Evolutionary conservation across 2,329 filamentous ascomycete species (phyloP).

Genomic region (Xylogone sp.): DNA sequence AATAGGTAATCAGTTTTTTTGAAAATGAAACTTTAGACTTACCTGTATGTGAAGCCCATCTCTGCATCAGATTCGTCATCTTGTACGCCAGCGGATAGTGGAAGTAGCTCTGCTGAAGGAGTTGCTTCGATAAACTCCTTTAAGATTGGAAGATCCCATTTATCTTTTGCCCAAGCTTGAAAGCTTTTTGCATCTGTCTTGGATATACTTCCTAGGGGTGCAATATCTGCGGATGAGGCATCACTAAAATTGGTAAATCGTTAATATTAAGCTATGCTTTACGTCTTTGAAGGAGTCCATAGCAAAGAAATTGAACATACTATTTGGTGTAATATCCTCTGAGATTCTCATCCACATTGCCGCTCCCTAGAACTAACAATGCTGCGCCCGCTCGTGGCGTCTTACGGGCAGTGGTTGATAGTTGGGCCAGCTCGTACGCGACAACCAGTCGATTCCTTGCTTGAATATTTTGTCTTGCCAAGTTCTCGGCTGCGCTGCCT

Average conservation of each 20-base stretch:
- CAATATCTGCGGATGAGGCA: constrained; percentile 39
- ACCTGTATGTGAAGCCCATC: too few relatives aligned
- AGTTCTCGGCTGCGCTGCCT: constrained; percentile 42
- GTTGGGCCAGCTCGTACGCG: constrained; percentile 55
- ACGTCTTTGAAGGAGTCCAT: too few relatives aligned
- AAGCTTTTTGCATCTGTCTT: constrained; percentile 71
- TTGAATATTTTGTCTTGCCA: constrained; percentile 63
- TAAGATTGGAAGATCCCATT: constrained; percentile 62
- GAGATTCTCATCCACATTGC: constrained; percentile 59
- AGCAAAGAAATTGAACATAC: constrained; percentile 46
- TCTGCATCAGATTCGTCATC: constrained; percentile 40
- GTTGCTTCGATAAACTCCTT: constrained; percentile 54
- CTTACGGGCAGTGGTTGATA: constrained; percentile 58
- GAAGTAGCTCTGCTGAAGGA: constrained; percentile 62
- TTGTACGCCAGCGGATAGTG: constrained; percentile 57
- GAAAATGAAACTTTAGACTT: too few relatives aligned
- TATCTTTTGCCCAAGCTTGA: constrained; percentile 57
- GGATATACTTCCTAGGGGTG: constrained; percentile 51
- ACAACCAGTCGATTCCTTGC: constrained; percentile 62
- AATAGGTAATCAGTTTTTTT: too few relatives aligned
- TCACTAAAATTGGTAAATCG: constrained; percentile 2
- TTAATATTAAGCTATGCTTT: constrained; percentile 49
- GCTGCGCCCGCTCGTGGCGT: constrained; percentile 41
- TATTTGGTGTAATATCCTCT: constrained; percentile 67
- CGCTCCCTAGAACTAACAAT: constrained; percentile 62